Conservation (phyloP, 2,329 filamentous ascomycete genomes). For the Phialophora macrospora region DNA sequence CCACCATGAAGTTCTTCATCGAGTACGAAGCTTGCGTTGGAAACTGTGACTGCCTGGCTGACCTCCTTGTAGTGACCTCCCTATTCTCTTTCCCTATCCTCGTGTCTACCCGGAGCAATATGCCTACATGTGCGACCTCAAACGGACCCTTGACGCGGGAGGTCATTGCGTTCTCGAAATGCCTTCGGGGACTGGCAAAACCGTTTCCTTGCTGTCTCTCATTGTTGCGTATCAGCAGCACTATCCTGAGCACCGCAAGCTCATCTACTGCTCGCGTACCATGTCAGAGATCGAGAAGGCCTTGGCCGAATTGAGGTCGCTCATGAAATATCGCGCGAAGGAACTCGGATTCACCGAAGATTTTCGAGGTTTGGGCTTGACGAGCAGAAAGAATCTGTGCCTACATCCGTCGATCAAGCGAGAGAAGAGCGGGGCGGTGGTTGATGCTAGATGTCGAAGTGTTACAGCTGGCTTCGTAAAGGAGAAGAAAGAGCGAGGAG, state of each 20-base stretch:
- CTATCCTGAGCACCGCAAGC: slow-evolving; percentile 89
- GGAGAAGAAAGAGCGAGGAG: slow-evolving; percentile 94
- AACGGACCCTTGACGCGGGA: slow-evolving; percentile 85
- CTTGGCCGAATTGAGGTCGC: slow-evolving; percentile 81
- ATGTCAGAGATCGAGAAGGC: slow-evolving; percentile 99
- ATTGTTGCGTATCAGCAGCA: slow-evolving; percentile 97
- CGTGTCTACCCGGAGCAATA: slow-evolving; percentile 76
- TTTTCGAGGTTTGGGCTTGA: slow-evolving; percentile 87
- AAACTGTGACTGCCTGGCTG: slow-evolving; percentile 21
- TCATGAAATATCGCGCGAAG: slow-evolving; percentile 93
- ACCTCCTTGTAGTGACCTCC: slow-evolving; percentile 61
- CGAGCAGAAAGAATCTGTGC: slow-evolving; percentile 96
- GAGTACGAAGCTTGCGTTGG: slow-evolving; percentile 57
- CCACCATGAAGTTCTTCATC: slow-evolving; percentile 78
- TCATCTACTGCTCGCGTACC: slow-evolving; percentile 98
- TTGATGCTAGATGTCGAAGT: slow-evolving; percentile 94
- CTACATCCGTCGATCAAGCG: slow-evolving; percentile 94
- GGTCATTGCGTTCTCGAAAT: slow-evolving; percentile 98
- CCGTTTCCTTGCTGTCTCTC: slow-evolving; percentile 88
- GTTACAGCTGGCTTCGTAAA: slow-evolving; percentile 96
- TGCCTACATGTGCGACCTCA: slow-evolving; percentile 84
- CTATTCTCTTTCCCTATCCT: slow-evolving; percentile 75
- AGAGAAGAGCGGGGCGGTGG: slow-evolving; percentile 91
- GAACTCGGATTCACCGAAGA: slow-evolving; percentile 91
- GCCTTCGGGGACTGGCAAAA: slow-evolving; percentile 98